A percentile compares a stretch with the other conserved stretches of the same genome.
Evolutionary conservation across 768 basidiomycete species (phyloP).

Genomic region (Calocybe cyanea): DNA sequence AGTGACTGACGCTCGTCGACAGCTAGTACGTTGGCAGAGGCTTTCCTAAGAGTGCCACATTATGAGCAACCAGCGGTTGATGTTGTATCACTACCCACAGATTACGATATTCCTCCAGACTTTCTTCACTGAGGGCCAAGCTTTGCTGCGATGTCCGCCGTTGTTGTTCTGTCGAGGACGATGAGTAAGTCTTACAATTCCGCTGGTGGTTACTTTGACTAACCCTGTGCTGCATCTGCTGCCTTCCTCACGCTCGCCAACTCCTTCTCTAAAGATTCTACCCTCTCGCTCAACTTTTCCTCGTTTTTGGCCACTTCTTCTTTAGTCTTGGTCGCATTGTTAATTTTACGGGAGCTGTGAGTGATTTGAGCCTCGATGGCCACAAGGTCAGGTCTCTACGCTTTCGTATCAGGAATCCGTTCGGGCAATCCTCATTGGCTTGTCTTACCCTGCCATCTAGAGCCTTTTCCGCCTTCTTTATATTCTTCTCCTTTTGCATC

Average conservation of each 20-base stretch:
- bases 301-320: slow-evolving; percentile 62
- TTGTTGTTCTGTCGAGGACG: slow-evolving; percentile 56
- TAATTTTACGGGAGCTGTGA: slow-evolving; percentile 76
- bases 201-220: slow-evolving; percentile 14
- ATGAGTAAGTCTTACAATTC: neutral
- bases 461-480: slow-evolving; percentile 89
- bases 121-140: slow-evolving; percentile 75
- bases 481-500: slow-evolving; percentile 78
- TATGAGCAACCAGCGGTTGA: neutral
- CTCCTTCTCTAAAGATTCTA: slow-evolving; percentile 60
- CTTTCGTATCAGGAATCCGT: neutral
- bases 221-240: slow-evolving; percentile 80
- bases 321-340: slow-evolving; percentile 60
- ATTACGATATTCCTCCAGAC: slow-evolving; percentile 81
- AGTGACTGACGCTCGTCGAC: slow-evolving; percentile 85
- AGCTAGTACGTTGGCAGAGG: slow-evolving; percentile 71
- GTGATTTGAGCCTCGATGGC: slow-evolving; percentile 83
- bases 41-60: slow-evolving; percentile 51
- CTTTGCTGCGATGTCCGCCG: slow-evolving; percentile 69
- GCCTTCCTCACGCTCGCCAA: slow-evolving; percentile 60
- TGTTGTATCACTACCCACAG: slow-evolving; percentile 46
- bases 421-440: neutral
- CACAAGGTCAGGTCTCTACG: slow-evolving; percentile 82
- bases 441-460: slow-evolving; percentile 71
- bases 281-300: slow-evolving; percentile 39